Percentiles rank a stretch among this genome's conserved stretches.
These are phyloP conservation scores for Pistacia integerrima DNA, from an alignment of 345 rosid genomes.

Conservation along the genomic window DNA sequence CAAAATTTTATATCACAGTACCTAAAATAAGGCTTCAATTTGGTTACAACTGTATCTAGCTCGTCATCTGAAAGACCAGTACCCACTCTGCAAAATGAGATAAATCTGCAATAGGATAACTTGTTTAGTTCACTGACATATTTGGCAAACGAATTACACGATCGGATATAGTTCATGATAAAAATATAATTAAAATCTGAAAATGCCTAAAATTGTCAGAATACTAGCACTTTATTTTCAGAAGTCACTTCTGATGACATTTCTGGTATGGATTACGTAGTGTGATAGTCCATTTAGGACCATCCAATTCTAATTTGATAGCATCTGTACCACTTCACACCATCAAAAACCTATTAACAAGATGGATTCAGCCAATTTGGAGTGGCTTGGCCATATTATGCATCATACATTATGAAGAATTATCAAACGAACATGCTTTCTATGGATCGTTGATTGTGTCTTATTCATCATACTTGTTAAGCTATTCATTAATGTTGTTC, in stretches of 20 bases:
- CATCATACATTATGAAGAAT: not conserved
- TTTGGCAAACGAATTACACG: not conserved
- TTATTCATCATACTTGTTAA: not conserved
- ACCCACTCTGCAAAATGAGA: constrained; percentile 97
- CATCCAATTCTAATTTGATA: not conserved
- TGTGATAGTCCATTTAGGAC: not conserved
- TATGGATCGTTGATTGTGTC: not conserved
- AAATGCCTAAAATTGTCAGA: not conserved
- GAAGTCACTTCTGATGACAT: not conserved
- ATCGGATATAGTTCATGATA: not conserved
- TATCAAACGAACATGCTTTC: not conserved
- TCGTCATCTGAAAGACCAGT: constrained; percentile 91
- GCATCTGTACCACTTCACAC: not conserved
- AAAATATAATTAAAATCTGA: not conserved
- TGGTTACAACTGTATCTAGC: constrained; percentile 70
- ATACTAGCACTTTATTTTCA: not conserved
- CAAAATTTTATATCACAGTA: constrained; percentile 23
- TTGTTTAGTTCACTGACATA: not conserved
- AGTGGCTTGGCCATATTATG: not conserved
- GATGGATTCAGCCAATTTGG: not conserved
- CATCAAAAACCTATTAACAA: not conserved
- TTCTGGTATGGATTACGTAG: not conserved
- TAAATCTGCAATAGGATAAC: constrained; percentile 60
- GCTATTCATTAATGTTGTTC: not conserved
- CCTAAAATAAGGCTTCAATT: constrained; percentile 96